Evolutionary conservation across 805 yeast genomes (phyloP).

Genomic region (Metschnikowia similis): DNA sequence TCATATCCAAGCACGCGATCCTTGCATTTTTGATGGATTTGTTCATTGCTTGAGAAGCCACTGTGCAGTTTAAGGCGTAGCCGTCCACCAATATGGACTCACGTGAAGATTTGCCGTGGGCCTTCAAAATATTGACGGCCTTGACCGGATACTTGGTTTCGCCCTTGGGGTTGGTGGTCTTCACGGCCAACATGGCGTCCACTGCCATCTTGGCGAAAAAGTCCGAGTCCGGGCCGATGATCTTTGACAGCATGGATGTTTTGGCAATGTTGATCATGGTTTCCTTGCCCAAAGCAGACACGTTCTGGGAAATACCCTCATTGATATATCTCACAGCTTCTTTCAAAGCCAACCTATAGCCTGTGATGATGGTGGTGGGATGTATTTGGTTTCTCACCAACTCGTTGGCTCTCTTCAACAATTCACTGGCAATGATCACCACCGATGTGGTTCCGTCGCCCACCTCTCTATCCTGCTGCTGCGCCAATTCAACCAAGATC

Average conservation of each 20-base stretch:
- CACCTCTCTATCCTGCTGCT: slow-evolving; percentile 97
- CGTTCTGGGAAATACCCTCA: slow-evolving; percentile 78
- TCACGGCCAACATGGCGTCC: slow-evolving; percentile 92
- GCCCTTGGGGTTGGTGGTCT: slow-evolving; percentile 82
- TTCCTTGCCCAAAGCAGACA: slow-evolving; percentile 76
- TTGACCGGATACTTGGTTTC: slow-evolving; percentile 92
- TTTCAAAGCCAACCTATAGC: slow-evolving; percentile 87
- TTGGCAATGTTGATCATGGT: slow-evolving; percentile 87
- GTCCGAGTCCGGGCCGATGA: slow-evolving; percentile 89
- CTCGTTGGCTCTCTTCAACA: slow-evolving; percentile 88
- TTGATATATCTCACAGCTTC: slow-evolving; percentile 86
- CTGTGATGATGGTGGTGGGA: slow-evolving; percentile 97
- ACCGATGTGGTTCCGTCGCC: slow-evolving; percentile 99
- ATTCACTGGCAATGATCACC: slow-evolving; percentile 91
- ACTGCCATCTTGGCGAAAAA: slow-evolving; percentile 89
- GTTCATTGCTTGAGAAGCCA: slow-evolving; percentile 96
- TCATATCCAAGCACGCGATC: slow-evolving; percentile 86
- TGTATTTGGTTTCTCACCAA: slow-evolving; percentile 90
- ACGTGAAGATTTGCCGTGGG: slow-evolving; percentile 88
- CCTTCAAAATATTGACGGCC: slow-evolving; percentile 92
- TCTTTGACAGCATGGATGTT: slow-evolving; percentile 95
- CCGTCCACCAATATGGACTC: slow-evolving; percentile 90
- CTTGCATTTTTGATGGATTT: slow-evolving; percentile 66
- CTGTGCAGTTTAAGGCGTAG: slow-evolving; percentile 93
- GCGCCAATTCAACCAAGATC: slow-evolving; percentile 93